Evolutionary conservation across 148 eudicot genomes (phyloP).

Genomic region (Chenopodium formosanum): DNA sequence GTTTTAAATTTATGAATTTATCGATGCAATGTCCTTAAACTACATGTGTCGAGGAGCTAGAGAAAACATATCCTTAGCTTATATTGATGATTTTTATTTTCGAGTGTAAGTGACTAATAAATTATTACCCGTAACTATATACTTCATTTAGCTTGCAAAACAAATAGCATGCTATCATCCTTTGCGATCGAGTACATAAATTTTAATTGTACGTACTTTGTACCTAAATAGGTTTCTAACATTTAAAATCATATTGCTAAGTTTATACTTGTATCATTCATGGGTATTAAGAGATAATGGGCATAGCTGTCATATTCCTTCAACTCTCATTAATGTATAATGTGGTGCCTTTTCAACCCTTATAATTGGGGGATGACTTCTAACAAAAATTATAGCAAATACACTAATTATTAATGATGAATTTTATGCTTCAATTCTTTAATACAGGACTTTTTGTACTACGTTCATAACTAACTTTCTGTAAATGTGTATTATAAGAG

Average conservation of each 20-base stretch:
- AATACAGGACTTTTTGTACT: constrained; percentile 5
- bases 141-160: no score
- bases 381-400: background rate
- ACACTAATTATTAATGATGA: background rate
- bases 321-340: background rate
- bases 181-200: no score
- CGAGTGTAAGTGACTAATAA: no score
- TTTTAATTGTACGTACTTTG: no score
- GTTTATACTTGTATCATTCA: background rate
- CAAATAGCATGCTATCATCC: no score
- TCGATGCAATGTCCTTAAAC: no score
- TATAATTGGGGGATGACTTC: constrained; percentile 18
- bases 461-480: constrained; percentile 20
- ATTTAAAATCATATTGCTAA: background rate
- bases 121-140: no score
- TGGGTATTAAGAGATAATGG: constrained; percentile 3
- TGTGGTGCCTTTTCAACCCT: constrained; percentile 27
- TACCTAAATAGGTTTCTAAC: background rate
- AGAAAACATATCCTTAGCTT: no score
- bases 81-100: no score
- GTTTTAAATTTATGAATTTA: no score
- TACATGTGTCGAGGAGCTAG: no score
- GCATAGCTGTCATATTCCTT: constrained; percentile 18
- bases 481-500: background rate
- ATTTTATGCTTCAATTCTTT: constrained; percentile 8